Base-by-base conservation (phyloP, 371 early-diverging fungal genomes). In the Thermomucor indicae-seudaticae region DNA sequence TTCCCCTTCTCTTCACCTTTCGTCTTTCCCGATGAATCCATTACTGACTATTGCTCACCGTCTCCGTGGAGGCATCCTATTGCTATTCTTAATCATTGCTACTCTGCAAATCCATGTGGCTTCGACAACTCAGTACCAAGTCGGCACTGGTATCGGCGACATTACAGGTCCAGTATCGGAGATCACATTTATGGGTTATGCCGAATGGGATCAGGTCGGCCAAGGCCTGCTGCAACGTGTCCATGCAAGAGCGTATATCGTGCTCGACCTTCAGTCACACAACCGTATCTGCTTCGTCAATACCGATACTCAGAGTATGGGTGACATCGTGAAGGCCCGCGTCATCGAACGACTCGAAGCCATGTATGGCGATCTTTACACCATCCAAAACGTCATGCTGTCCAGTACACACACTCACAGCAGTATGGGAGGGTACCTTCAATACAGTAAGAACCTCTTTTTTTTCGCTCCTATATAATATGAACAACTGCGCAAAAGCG, bases 371-470 rank as follows among this genome's bases (percentile, higher is more conserved):
- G 23, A 40, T 29, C 17, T 57, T 1, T 76, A 65, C 37, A 69
- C 63, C 5, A 57, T 49, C n/a, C 55, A 75, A 14, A 87, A 87
- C 57, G 63, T 87, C 35, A 75, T 81, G 78, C 52, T 85, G 2
- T 79, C 83, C 2, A 79, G 79, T 28, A 87, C 83, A n/a, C 87
- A 87, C 57, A 81, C 84, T 3, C 87, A 87, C 51, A 70, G 78
- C 48, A 70, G 72, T 3, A 67, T 77, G 61, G 80, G 69, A 30
- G 72, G 78, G 2, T 80, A 64, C 44, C 48, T 72, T 8, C 75
- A 81, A 60, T 66, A 80, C 32, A 64, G 74, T 70, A 63, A 43
- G 67, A 38, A 17, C 28, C 31, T 46, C 47, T 6, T 71, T 34
- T 38, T 40, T 30, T 41, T 23, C 19, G 23, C 43, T 6, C 19